Conservation (phyloP, 2,329 filamentous ascomycete genomes). For the Metarhizium robertsii region DNA sequence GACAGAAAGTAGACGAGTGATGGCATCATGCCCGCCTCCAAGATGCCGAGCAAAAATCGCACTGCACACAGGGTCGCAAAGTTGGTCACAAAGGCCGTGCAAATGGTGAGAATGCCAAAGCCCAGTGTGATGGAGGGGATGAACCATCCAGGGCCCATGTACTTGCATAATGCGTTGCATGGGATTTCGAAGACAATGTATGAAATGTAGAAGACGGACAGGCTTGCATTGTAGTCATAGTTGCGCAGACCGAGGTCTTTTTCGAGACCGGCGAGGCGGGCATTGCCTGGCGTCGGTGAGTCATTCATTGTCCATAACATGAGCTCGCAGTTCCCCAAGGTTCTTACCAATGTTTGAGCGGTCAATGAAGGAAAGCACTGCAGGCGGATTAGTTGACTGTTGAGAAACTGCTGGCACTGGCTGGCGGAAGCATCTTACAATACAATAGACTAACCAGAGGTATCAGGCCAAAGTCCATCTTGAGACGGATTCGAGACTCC, state of each 20-base stretch:
- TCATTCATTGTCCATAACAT: neutral
- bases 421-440: constrained; percentile 20
- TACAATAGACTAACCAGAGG: constrained; percentile 57
- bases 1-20: constrained; percentile 58
- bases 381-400: neutral
- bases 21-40: constrained; percentile 57
- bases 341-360: constrained; percentile 53
- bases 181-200: constrained; percentile 61
- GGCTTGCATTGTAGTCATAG: constrained; percentile 52
- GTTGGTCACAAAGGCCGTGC: constrained; percentile 49
- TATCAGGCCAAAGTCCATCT: constrained; percentile 56
- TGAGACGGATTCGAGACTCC: constrained; percentile 46
- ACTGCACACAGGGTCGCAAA: constrained; percentile 40
- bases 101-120: constrained; percentile 51
- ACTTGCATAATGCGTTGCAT: constrained; percentile 52
- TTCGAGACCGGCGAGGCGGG: constrained; percentile 46
- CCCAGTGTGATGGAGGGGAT: constrained; percentile 46
- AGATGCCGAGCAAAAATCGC: constrained; percentile 49
- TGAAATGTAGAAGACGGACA: constrained; percentile 54
- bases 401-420: neutral
- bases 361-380: constrained; percentile 44
- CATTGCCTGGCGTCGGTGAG: constrained; percentile 36
- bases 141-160: constrained; percentile 56
- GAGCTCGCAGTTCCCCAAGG: neutral
- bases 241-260: constrained; percentile 41